phyloP scores from a whole-genome alignment of 345 rosid species.

The Clausena lansium region DNA sequence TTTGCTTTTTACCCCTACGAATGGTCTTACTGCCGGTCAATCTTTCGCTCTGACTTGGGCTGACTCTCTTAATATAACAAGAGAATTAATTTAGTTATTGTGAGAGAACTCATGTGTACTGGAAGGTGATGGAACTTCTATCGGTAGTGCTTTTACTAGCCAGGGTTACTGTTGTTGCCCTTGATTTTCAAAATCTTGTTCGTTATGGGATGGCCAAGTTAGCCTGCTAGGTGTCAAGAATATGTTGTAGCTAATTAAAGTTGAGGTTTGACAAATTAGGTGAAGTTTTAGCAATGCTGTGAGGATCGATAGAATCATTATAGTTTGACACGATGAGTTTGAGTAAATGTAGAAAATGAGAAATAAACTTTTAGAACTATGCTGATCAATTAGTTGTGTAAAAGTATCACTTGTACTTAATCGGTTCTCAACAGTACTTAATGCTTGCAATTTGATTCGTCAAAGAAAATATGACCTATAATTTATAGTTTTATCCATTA shows the following conservation, averaged over 20 bases:
- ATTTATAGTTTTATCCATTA: not conserved
- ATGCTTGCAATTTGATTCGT: not conserved
- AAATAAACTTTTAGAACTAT: not conserved
- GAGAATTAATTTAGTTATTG: not conserved
- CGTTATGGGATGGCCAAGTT: not conserved
- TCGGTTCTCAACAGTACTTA: not conserved
- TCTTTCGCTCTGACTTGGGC: not conserved
- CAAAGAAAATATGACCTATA: not conserved
- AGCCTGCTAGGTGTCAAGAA: not conserved
- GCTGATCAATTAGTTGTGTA: not conserved
- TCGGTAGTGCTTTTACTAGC: not conserved
- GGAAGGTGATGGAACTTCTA: not conserved
- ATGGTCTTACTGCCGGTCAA: not conserved
- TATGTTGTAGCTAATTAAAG: not conserved
- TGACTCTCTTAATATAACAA: not conserved
- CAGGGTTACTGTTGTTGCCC: not conserved
- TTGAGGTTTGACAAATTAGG: not conserved
- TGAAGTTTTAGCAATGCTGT: too few species aligned
- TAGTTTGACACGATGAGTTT: not conserved
- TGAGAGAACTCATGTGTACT: not conserved
- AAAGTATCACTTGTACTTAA: not conserved
- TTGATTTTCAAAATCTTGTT: not conserved
- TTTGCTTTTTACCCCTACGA: not conserved
- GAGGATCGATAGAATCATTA: not conserved
- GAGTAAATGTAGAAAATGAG: not conserved